Evolutionary conservation across 305 asterid genomes (phyloP).

Genomic region (Fraxinus platypoda): DNA sequence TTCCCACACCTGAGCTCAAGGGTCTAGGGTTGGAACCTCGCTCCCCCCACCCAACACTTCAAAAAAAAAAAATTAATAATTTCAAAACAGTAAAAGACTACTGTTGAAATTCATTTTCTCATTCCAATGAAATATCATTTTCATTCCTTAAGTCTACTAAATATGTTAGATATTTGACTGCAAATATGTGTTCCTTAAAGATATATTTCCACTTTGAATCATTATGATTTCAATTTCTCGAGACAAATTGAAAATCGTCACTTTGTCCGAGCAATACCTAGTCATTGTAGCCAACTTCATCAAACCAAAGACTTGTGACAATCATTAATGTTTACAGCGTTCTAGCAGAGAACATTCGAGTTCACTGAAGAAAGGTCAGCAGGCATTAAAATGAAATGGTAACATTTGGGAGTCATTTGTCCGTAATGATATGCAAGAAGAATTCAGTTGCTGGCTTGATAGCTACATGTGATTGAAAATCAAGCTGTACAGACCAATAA

Average conservation of each 20-base stretch:
- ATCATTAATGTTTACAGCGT: not conserved
- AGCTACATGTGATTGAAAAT: not conserved
- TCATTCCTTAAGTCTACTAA: conserved; percentile 6
- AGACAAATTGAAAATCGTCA: not conserved
- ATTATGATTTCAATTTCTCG: not conserved
- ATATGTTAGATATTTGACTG: conserved; percentile 3
- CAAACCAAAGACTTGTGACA: conserved; percentile 8
- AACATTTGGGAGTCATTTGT: not conserved
- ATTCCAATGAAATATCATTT: conserved; percentile 5
- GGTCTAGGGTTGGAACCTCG: not conserved
- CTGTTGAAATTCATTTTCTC: conserved; percentile 18
- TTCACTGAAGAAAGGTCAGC: conserved; percentile 10
- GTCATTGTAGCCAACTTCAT: conserved; percentile 13
- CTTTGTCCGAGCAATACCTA: conserved; percentile 1
- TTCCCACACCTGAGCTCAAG: not conserved
- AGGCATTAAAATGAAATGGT: conserved; percentile 4
- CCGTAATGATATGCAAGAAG: not conserved
- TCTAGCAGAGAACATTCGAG: not conserved
- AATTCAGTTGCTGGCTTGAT: conserved; percentile 8
- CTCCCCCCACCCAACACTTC: not conserved
- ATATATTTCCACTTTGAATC: not conserved
- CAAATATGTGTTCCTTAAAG: not conserved
- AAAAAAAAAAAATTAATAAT: not conserved
- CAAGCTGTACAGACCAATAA: not conserved
- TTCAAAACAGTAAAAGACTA: not conserved